phyloP scores from a whole-genome alignment of 1,284 basidiomycete genomes.

The Cryptococcus floricola region DNA sequence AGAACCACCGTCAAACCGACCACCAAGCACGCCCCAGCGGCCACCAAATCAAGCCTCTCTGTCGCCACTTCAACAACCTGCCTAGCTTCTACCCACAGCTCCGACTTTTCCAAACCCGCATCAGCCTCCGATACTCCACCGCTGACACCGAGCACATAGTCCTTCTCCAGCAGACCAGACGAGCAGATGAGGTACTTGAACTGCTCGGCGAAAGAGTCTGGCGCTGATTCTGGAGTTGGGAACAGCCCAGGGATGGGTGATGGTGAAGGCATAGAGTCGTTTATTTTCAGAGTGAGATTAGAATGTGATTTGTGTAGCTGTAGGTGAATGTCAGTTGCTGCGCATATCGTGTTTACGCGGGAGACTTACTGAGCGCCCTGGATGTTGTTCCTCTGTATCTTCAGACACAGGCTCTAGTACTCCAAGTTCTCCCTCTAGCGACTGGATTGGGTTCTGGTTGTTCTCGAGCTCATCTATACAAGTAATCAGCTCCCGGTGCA shows the following conservation, averaged over 20 bases:
- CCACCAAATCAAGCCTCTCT: slow-evolving; percentile 21
- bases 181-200: slow-evolving; percentile 45
- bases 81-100: background rate
- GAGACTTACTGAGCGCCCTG: background rate
- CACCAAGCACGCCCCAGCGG: slow-evolving; percentile 16
- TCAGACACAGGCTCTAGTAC: background rate
- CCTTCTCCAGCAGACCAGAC: slow-evolving; percentile 39
- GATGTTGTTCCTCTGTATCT: background rate
- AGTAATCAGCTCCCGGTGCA: background rate
- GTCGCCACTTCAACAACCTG: slow-evolving; percentile 1
- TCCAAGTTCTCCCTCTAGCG: slow-evolving; percentile 1
- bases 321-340: background rate
- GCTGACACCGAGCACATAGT: slow-evolving; percentile 24
- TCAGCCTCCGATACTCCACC: slow-evolving; percentile 3
- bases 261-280: background rate
- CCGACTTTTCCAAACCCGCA: background rate
- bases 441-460: background rate
- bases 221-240: background rate
- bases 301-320: background rate
- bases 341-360: background rate
- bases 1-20: slow-evolving; percentile 8
- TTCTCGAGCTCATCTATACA: slow-evolving; percentile 1
- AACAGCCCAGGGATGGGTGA: slow-evolving; percentile 2
- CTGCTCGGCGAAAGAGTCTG: slow-evolving; percentile 33
- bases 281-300: background rate